These are phyloP conservation scores for Arabidopsis lyrata DNA, from an alignment of 441 rosid species.

Conservation along the genomic window DNA sequence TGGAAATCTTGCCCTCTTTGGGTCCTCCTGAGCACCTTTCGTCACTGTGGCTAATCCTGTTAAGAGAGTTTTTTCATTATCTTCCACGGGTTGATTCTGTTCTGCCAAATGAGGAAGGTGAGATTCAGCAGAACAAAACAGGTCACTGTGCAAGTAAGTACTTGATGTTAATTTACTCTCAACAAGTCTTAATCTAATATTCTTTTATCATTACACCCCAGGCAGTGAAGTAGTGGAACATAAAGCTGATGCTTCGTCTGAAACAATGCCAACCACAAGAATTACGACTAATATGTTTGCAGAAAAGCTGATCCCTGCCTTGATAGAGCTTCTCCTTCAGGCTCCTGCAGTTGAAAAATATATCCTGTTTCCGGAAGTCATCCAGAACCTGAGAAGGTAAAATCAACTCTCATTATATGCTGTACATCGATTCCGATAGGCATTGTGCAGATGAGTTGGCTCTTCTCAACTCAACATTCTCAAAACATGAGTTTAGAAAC, in stretches of 20 bases:
- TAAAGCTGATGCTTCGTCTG: constrained; percentile 51
- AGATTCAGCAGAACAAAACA: constrained; percentile 50
- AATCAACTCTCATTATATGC: constrained; percentile 29
- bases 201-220: constrained; percentile 38
- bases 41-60: constrained; percentile 86
- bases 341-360: constrained; percentile 81
- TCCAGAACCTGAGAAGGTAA: constrained; percentile 92
- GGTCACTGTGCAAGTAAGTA: constrained; percentile 58
- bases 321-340: constrained; percentile 78
- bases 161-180: constrained; percentile 33
- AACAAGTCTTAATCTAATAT: constrained; percentile 39
- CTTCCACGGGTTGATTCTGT: constrained; percentile 75
- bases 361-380: constrained; percentile 80
- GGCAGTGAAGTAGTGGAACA: constrained; percentile 54
- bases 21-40: constrained; percentile 80
- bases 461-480: constrained; percentile 24
- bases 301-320: constrained; percentile 86
- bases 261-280: constrained; percentile 47
- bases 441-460: constrained; percentile 8
- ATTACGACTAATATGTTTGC: constrained; percentile 68
- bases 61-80: constrained; percentile 76
- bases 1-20: constrained; percentile 84
- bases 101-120: constrained; percentile 61
- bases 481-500: constrained; percentile 16
- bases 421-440: not conserved